Percentiles rank a stretch among this genome's conserved stretches.
Conservation (phyloP, 2,329 filamentous ascomycete species). For the Microsporum ferrugineum region DNA sequence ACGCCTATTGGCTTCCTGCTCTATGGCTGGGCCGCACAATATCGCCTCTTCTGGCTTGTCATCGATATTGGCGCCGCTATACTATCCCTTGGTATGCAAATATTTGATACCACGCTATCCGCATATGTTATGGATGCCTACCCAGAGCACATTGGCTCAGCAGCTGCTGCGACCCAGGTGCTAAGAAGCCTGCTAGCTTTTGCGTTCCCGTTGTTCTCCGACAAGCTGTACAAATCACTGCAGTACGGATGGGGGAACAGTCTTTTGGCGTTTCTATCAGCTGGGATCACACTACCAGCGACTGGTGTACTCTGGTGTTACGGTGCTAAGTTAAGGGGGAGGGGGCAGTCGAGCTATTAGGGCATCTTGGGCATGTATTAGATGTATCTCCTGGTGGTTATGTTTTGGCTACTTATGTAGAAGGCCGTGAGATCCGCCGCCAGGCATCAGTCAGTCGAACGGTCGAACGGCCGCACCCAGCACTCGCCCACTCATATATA, state of each 20-base stretch:
- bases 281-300: background rate
- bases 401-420: too few species aligned
- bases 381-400: too few species aligned
- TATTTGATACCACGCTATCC: slow-evolving; percentile 21
- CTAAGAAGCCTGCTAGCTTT: slow-evolving; percentile 38
- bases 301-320: too few species aligned
- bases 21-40: slow-evolving; percentile 48
- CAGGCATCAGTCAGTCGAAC: too few species aligned
- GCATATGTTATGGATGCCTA: slow-evolving; percentile 48
- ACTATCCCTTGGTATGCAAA: slow-evolving; percentile 7
- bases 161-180: slow-evolving; percentile 38
- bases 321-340: too few species aligned
- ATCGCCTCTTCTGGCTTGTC: slow-evolving; percentile 46
- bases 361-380: too few species aligned
- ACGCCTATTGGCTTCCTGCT: slow-evolving; percentile 45
- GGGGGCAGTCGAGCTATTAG: too few species aligned
- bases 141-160: slow-evolving; percentile 33
- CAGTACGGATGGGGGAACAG: slow-evolving; percentile 33
- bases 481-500: too few species aligned
- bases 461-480: too few species aligned
- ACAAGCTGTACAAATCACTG: slow-evolving; percentile 27
- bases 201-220: slow-evolving; percentile 41
- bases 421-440: too few species aligned
- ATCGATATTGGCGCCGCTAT: slow-evolving; percentile 24
- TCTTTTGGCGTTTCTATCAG: slow-evolving; percentile 29